phyloP scores from a whole-genome alignment of 345 rosid species.

The Mangifera indica region DNA sequence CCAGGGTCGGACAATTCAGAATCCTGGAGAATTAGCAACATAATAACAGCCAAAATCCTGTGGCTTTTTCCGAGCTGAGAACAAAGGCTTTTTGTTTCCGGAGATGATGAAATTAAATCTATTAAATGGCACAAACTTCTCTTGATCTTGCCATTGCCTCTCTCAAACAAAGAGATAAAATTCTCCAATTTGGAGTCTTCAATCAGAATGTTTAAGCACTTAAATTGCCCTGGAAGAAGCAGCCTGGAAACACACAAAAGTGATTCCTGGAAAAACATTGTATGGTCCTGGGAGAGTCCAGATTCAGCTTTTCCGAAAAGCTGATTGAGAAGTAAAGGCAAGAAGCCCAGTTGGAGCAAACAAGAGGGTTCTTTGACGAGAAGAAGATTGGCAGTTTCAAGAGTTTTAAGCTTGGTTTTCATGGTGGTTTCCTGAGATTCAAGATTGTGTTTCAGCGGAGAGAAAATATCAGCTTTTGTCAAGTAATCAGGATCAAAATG shows the following conservation, averaged over 20 bases:
- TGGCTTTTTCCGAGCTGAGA: conserved; percentile 26
- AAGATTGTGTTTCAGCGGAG: conserved; percentile 39
- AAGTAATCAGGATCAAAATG: conserved; percentile 26
- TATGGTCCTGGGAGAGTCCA: conserved; percentile 24
- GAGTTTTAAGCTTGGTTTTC: conserved; percentile 30
- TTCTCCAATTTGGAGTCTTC: conserved; percentile 41
- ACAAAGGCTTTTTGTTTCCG: conserved; percentile 41
- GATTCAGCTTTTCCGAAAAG: conserved; percentile 34
- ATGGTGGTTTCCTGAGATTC: conserved; percentile 32
- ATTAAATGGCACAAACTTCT: conserved; percentile 41
- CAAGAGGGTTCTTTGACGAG: conserved; percentile 31
- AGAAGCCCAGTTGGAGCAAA: conserved; percentile 44
- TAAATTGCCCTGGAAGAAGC: conserved; percentile 29
- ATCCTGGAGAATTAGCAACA: conserved; percentile 28
- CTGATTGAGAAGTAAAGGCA: conserved; percentile 42
- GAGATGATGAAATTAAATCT: conserved; percentile 40
- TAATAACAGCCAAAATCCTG: conserved; percentile 21
- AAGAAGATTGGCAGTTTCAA: conserved; percentile 24
- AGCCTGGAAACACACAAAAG: conserved; percentile 38
- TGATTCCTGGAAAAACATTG: conserved; percentile 33
- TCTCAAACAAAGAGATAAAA: conserved; percentile 35
- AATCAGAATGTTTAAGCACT: conserved; percentile 36
- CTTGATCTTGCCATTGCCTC: conserved; percentile 30
- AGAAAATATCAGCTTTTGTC: conserved; percentile 21
- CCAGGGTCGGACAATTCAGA: conserved; percentile 30